Conservation (phyloP, 257 asterid genomes). For the Scutellaria baicalensis region DNA sequence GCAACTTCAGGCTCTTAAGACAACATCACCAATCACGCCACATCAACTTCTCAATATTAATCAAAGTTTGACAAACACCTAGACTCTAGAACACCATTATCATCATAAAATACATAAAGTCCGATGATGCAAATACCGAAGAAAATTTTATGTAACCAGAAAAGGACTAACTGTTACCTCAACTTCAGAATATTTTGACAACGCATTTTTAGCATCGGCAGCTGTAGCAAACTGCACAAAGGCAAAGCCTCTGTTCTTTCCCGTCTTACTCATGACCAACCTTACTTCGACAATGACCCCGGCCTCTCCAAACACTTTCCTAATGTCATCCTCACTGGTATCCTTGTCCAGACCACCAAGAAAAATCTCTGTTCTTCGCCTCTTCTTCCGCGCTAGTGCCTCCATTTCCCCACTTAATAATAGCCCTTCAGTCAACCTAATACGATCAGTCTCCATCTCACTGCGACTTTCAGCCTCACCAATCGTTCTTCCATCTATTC, state of each 20-base stretch:
- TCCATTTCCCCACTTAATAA: conserved; percentile 34
- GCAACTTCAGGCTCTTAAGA: background rate
- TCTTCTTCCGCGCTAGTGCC: conserved; percentile 32
- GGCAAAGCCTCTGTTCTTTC: conserved; percentile 67
- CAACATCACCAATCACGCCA: background rate
- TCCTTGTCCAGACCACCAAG: conserved; percentile 60
- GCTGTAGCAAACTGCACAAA: conserved; percentile 59
- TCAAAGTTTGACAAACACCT: background rate
- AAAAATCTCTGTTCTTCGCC: conserved; percentile 54
- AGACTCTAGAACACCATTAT: conserved; percentile 5
- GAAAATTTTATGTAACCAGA: background rate
- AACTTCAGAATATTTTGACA: conserved; percentile 41
- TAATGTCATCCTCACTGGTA: conserved; percentile 47
- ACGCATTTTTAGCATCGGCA: conserved; percentile 61
- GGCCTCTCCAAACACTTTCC: conserved; percentile 43
- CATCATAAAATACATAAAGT: background rate
- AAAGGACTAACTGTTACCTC: conserved; percentile 37
- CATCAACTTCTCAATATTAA: background rate
- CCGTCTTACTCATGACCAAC: conserved; percentile 41
- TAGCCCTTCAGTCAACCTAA: conserved; percentile 20
- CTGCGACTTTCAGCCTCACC: conserved; percentile 13
- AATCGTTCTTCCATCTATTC: background rate
- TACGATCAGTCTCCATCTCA: conserved; percentile 24
- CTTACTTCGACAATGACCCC: conserved; percentile 48
- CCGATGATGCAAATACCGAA: background rate